Percentiles rank a stretch among this genome's conserved stretches.
phyloP scores from a whole-genome alignment of 306 rosid genomes.

The Bauhinia variegata region DNA sequence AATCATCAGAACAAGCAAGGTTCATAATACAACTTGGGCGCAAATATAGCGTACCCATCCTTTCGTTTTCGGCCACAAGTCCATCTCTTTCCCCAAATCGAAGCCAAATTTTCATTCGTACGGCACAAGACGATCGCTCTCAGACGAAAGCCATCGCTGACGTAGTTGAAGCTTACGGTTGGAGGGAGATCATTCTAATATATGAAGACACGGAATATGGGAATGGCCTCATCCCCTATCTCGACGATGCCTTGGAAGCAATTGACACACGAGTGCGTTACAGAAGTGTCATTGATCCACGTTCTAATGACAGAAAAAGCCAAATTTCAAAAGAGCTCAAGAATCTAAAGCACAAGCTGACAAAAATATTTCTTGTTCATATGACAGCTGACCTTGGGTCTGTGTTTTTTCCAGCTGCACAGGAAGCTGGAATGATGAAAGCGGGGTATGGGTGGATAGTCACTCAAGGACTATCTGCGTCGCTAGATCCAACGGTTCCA shows the following conservation, averaged over 20 bases:
- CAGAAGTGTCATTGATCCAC: slow-evolving; percentile 34
- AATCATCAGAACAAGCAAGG: slow-evolving; percentile 41
- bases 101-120: slow-evolving; percentile 39
- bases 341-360: slow-evolving; percentile 4
- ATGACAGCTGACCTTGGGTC: slow-evolving; percentile 34
- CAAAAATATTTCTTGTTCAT: slow-evolving; percentile 47
- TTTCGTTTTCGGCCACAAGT: slow-evolving; percentile 47
- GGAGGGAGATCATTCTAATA: slow-evolving; percentile 46
- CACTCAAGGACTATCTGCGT: slow-evolving; percentile 35
- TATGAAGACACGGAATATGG: slow-evolving; percentile 49
- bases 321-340: slow-evolving; percentile 31
- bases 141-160: slow-evolving; percentile 39
- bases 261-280: slow-evolving; percentile 23
- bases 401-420: slow-evolving; percentile 34
- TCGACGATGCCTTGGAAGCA: slow-evolving; percentile 38
- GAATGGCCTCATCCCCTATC: slow-evolving; percentile 40
- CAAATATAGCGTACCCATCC: slow-evolving; percentile 32
- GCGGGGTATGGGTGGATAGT: slow-evolving; percentile 41
- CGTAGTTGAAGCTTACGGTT: slow-evolving; percentile 36
- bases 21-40: slow-evolving; percentile 33
- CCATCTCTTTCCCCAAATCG: slow-evolving; percentile 43
- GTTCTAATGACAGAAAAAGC: neutral
- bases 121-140: slow-evolving; percentile 35
- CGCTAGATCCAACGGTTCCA: slow-evolving; percentile 16
- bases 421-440: slow-evolving; percentile 40